Conservation (phyloP, 257 asterid species). For the Solanum raphanifolium region DNA sequence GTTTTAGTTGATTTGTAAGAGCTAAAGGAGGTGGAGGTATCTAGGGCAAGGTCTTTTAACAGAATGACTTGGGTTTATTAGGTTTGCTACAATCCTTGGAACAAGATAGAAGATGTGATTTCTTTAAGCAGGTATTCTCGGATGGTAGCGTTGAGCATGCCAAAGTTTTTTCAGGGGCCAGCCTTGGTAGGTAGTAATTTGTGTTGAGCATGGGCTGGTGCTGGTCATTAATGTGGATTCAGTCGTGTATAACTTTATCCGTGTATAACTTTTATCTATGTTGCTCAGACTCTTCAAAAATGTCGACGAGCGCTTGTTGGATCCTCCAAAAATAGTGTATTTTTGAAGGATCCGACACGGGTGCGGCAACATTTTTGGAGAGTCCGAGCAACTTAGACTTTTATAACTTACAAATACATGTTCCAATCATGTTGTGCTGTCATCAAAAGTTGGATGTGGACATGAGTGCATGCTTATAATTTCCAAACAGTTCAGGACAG, state of each 20-base stretch:
- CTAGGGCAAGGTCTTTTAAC: background rate
- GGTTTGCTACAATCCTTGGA: background rate
- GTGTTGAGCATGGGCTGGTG: background rate
- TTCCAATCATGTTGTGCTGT: background rate
- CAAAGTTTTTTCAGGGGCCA: background rate
- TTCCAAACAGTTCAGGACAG: background rate
- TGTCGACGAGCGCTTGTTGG: too few species aligned
- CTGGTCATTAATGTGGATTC: background rate
- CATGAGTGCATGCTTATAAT: background rate
- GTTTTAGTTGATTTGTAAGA: background rate
- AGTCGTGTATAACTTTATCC: background rate
- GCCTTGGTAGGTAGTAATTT: background rate
- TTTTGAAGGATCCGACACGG: too few species aligned
- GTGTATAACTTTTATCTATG: background rate
- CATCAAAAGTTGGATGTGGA: background rate
- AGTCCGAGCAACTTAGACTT: background rate
- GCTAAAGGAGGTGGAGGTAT: background rate
- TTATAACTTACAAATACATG: background rate
- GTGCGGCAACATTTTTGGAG: too few species aligned
- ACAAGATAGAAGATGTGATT: background rate
- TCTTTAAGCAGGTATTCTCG: background rate
- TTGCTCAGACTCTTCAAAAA: too few species aligned
- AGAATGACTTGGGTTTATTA: background rate
- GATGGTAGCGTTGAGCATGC: background rate
- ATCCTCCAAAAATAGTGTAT: too few species aligned